Conservation (phyloP, 2,329 filamentous ascomycete species). For the Xylaria sp. region DNA sequence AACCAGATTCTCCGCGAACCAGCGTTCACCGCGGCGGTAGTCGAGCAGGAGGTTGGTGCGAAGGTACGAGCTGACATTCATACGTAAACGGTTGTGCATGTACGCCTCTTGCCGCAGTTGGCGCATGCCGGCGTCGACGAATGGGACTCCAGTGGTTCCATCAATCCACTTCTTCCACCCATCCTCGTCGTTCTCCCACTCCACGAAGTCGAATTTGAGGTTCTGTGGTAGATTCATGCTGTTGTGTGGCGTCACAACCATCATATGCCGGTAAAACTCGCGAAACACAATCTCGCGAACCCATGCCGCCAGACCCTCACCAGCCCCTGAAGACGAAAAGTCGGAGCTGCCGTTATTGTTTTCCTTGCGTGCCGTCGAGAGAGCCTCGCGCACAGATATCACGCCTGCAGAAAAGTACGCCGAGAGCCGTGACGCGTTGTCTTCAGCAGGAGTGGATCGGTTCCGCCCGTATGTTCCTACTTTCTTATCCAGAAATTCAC, state of each 20-base stretch:
- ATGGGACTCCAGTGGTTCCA: not conserved
- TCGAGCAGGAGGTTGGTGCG: not conserved
- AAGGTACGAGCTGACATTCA: conserved; percentile 1
- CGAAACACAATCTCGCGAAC: conserved; percentile 3
- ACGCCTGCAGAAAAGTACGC: conserved; percentile 3
- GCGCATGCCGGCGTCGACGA: conserved; percentile 6
- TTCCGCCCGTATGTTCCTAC: not conserved
- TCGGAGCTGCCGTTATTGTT: not conserved
- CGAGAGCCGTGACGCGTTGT: not conserved
- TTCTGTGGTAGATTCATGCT: conserved; percentile 9
- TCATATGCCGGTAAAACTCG: conserved; percentile 2
- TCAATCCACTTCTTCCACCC: not conserved
- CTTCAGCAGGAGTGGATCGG: not conserved
- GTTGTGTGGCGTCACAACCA: not conserved
- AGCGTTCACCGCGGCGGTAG: conserved; percentile 2
- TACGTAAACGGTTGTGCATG: not conserved
- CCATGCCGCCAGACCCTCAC: not conserved
- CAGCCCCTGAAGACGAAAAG: not conserved
- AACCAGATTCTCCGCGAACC: conserved; percentile 3
- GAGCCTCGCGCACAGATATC: not conserved
- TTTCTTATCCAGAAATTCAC: not conserved
- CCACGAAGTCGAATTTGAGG: conserved; percentile 4
- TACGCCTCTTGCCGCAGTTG: not conserved
- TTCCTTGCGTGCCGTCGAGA: not conserved
- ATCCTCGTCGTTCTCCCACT: conserved; percentile 1